Evolutionary conservation across 306 rosid species (phyloP), one percentile per base, ranked within the genome.

Genomic region (Phaseolus lunatus): DNA sequence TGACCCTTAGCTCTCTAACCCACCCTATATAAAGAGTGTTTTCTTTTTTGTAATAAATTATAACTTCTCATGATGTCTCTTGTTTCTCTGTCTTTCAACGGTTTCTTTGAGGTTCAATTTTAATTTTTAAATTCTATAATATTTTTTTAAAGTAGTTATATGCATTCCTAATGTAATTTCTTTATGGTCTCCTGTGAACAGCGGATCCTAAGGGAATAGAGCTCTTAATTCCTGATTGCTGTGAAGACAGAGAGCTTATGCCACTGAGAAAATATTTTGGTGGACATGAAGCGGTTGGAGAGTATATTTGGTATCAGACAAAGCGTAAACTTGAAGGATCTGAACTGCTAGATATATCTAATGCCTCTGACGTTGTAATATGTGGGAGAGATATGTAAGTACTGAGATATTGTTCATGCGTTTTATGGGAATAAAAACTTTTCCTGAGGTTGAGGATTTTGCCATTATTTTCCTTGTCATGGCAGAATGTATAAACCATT

Each of bases 251-350:
- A 76, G 91, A 85, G 75, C 65, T 88, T 56, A 76, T 80, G 73
- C 97, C 94, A 3, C 35, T 50, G 44, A 89, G 82, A 78, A 75
- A 66, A 54, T 95, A 95, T 91, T 89, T 95, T 79, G 99, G 99
- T 45, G 99, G 99, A 65, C 89, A 88, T 73, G 97, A 95, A 86
- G 99, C 96, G 58, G 79, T 74, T 88, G 97, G 99, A 72, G 87
- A 90, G 82, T 92, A 85, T 78, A 65, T 85, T 79, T 95, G 98
- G 99, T 95, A 87, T 80, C 82, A 83, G 77, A 76, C 91, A 71
- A 82, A 79, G 67, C 82, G 81, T 82, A 90, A 86, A 86, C 87
- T 90, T 78, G 89, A 87, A 75, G 92, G 84, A 76, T 85, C 94
- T 79, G 91, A 87, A 10, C 67, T 92, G 68, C 75, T 78, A 76